Evolutionary conservation across 805 yeast species (phyloP).

Genomic region (Sungouiozyma intestinalis): DNA sequence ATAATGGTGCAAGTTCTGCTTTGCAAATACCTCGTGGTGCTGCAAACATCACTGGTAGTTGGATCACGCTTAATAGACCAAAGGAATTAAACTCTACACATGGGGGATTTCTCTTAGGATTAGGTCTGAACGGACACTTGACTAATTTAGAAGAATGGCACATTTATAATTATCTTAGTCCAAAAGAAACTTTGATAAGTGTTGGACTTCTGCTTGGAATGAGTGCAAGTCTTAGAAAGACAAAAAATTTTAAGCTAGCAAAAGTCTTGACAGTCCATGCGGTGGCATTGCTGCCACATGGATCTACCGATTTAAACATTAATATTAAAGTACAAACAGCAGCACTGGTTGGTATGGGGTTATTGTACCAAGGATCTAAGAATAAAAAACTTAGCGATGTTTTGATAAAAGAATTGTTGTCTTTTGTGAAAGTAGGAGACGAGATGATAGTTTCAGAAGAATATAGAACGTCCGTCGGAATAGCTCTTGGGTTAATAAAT

Average conservation of each 20-base stretch:
- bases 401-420: constrained; percentile 54
- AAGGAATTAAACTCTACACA: constrained; percentile 63
- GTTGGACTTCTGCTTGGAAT: constrained; percentile 83
- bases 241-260: constrained; percentile 78
- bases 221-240: constrained; percentile 78
- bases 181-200: constrained; percentile 75
- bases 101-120: constrained; percentile 88
- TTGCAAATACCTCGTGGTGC: constrained; percentile 60
- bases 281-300: constrained; percentile 80
- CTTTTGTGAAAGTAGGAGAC: constrained; percentile 43
- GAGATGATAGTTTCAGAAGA: constrained; percentile 56
- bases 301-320: constrained; percentile 84
- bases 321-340: constrained; percentile 79
- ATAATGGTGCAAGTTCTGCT: constrained; percentile 86
- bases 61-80: constrained; percentile 86
- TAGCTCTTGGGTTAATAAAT: constrained; percentile 76
- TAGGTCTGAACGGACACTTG: constrained; percentile 87
- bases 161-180: constrained; percentile 83
- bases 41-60: constrained; percentile 59
- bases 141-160: constrained; percentile 89
- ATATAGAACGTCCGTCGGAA: constrained; percentile 79
- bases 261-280: constrained; percentile 90
- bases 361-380: constrained; percentile 65
- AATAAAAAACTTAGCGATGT: constrained; percentile 83
- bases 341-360: constrained; percentile 82